Evolutionary conservation across 208 protist species (phyloP).

Genomic region (Acanthamoeba castellanii): DNA sequence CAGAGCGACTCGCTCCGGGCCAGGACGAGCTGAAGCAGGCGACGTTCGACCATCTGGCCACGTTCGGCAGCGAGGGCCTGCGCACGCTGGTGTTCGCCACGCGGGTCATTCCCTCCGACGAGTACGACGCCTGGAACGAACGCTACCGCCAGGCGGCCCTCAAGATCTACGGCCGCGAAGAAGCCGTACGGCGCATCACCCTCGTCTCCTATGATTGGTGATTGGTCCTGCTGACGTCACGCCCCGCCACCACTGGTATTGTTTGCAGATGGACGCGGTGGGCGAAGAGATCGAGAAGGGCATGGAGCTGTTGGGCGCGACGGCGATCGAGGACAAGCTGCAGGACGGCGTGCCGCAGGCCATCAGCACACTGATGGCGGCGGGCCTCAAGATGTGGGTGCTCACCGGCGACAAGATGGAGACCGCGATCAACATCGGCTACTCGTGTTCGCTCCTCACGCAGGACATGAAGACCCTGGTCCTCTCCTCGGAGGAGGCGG

Average conservation of each 20-base stretch:
- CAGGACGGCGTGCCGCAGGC: slow-evolving; percentile 96
- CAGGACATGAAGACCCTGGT: slow-evolving; percentile 44
- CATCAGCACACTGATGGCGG: slow-evolving; percentile 87
- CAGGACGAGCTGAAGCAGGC: neutral
- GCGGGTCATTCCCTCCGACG: slow-evolving; percentile 74
- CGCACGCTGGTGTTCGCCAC: slow-evolving; percentile 86
- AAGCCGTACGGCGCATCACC: slow-evolving; percentile 5
- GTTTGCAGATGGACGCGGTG: slow-evolving; percentile 81
- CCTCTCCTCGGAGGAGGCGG: neutral
- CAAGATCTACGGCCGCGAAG: slow-evolving; percentile 56
- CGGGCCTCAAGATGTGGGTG: slow-evolving; percentile 97
- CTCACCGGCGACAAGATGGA: slow-evolving; percentile 98
- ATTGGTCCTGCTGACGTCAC: neutral
- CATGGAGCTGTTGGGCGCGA: slow-evolving; percentile 94
- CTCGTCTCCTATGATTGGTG: neutral
- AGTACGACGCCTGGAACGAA: slow-evolving; percentile 69
- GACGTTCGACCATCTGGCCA: neutral
- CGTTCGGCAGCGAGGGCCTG: slow-evolving; percentile 86
- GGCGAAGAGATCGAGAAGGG: slow-evolving; percentile 94
- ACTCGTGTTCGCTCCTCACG: slow-evolving; percentile 79
- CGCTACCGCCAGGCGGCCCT: slow-evolving; percentile 73
- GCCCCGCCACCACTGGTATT: neutral
- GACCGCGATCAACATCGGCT: slow-evolving; percentile 93
- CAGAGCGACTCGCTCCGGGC: slow-evolving; percentile 33
- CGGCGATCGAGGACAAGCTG: slow-evolving; percentile 97